A percentile compares a stretch with the other conserved stretches of the same genome.
Evolutionary conservation across 352 stramenopile species (phyloP).

Genomic region (Phytophthora kernoviae): DNA sequence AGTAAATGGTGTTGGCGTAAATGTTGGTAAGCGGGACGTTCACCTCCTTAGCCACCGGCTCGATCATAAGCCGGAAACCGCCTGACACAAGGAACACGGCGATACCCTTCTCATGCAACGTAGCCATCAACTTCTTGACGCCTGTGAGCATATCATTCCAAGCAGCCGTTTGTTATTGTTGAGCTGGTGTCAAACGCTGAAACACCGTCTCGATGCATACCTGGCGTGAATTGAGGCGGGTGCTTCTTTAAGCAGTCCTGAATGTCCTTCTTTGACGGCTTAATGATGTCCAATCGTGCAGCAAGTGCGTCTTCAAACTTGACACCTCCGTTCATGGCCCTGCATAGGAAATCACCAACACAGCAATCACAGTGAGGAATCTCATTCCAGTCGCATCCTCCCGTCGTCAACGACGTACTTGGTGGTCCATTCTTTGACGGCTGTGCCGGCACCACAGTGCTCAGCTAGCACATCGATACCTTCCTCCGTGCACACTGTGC

Average conservation of each 20-base stretch:
- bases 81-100: constrained; percentile 98
- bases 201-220: no score
- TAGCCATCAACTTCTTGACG: constrained; percentile 89
- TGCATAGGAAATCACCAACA: constrained; percentile 28
- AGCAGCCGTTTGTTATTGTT: neutral
- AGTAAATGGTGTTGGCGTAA: constrained; percentile 98
- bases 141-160: constrained; percentile 25
- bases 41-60: constrained; percentile 92
- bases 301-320: constrained; percentile 98
- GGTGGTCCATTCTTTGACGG: constrained; percentile 94
- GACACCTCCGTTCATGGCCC: constrained; percentile 97
- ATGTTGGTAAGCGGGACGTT: constrained; percentile 91
- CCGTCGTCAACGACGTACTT: constrained; percentile 57
- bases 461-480: constrained; percentile 99
- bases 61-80: constrained; percentile 99
- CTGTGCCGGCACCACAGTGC: constrained; percentile 93
- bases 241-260: constrained; percentile 89
- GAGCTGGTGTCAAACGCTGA: no score
- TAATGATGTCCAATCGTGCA: constrained; percentile 95
- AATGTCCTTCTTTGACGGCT: constrained; percentile 92
- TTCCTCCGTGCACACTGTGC: constrained; percentile 97
- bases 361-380: neutral
- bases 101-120: constrained; percentile 90
- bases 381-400: neutral
- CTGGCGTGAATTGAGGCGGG: constrained; percentile 90